Evolutionary conservation across 1,139 yeast genomes (phyloP), one percentile per base, ranked within the genome.

Genomic region (Pichia inconspicua): DNA sequence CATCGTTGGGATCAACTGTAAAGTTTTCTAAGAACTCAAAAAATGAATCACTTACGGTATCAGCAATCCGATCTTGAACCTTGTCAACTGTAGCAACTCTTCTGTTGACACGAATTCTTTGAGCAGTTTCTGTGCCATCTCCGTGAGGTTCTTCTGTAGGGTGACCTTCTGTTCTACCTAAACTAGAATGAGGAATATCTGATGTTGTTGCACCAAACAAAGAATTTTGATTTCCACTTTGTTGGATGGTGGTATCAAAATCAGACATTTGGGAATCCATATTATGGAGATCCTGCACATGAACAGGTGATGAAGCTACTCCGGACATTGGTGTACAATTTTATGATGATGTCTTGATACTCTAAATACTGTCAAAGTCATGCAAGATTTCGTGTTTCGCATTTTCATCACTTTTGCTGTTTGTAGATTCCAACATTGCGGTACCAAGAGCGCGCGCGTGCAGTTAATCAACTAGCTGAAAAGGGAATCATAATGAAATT

Each of bases 1-100:
- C 68, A 27, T 65, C 63, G 25, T 63, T 65, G 14, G 69, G 64
- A 14, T 63, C 62, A 8, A 76, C 79, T 10, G 66, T 68, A 59
- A 72, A 87, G 42, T 79, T 84, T 63, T 84, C 87, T 53, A 92
- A 68, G 63, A 92, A 92, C 56, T 77, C 79, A 64, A 89, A 96
- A 64, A 92, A 92, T 30, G 94, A 82, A 64, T 89, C 96, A 47
- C 94, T 77, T 15, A 92, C 97, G 58, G 88, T 87, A 63, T 90
- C 97, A 53, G 96, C 97, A 6, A 96, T 89, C 40, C 83, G 80
- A 70, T 92, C 98, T 22, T 80, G 79, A 31, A 92, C 96, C 64
- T 85, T 87, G 36, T 95, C 90, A 46, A 90, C 88, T 39, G 80
- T 78, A 48, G 80, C 75, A 52, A 80, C 71, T 55, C 78, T 74